Conservation (phyloP, 805 yeast species). For the Zygotorulaspora florentina region DNA sequence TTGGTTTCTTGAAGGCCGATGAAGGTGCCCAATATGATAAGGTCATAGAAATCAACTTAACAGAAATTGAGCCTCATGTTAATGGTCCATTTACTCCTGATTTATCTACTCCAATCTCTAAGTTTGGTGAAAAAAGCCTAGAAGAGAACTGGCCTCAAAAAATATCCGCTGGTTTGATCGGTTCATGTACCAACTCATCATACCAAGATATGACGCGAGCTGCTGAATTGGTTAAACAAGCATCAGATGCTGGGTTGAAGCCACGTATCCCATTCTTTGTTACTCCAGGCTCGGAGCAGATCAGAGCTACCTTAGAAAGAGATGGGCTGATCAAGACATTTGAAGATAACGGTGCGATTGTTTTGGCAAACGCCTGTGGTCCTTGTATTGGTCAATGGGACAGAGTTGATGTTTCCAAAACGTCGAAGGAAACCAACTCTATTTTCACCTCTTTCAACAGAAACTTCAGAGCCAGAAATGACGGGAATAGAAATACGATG, state of each 20-base stretch:
- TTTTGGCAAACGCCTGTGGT: conserved; percentile 97
- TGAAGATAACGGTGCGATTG: conserved; percentile 83
- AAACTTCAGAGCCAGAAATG: conserved; percentile 96
- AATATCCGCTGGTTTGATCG: conserved; percentile 91
- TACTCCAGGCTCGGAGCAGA: conserved; percentile 98
- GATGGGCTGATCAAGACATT: conserved; percentile 85
- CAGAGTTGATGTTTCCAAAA: conserved; percentile 69
- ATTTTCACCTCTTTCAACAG: conserved; percentile 97
- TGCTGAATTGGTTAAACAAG: conserved; percentile 83
- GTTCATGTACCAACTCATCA: conserved; percentile 97
- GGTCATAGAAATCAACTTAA: conserved; percentile 83
- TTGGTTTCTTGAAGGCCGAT: conserved; percentile 74
- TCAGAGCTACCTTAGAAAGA: conserved; percentile 93
- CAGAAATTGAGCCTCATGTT: conserved; percentile 85
- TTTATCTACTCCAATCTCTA: conserved; percentile 86
- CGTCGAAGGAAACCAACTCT: conserved; percentile 68
- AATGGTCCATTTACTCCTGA: conserved; percentile 99
- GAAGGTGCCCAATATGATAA: conserved; percentile 87
- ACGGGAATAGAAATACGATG: conserved; percentile 96
- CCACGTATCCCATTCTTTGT: conserved; percentile 90
- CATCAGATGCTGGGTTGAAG: conserved; percentile 77
- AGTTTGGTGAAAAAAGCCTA: conserved; percentile 67
- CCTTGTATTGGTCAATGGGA: conserved; percentile 99
- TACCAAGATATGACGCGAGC: conserved; percentile 98
- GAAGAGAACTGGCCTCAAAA: conserved; percentile 80